These are phyloP conservation scores for Pseudocercospora fuligena DNA, from an alignment of 2,329 filamentous ascomycete species.

Conservation along the genomic window DNA sequence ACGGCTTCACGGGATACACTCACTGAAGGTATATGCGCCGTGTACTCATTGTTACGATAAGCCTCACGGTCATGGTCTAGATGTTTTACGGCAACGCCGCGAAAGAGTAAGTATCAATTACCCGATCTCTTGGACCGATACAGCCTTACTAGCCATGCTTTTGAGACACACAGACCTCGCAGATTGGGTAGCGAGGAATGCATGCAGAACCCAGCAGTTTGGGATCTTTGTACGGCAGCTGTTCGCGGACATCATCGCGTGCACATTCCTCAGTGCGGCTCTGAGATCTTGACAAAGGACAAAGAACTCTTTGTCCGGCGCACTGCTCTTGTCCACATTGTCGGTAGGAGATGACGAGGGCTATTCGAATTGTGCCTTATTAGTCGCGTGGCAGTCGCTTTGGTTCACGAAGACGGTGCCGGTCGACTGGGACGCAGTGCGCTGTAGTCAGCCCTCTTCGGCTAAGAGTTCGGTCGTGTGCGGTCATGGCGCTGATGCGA, in stretches of 20 bases:
- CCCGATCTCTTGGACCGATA: constrained; percentile 18
- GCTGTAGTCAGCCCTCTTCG: not conserved
- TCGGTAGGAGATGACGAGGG: constrained; percentile 7
- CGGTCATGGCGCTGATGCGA: not conserved
- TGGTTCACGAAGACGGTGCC: not conserved
- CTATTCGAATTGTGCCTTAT: not conserved
- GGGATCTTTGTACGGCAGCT: constrained; percentile 30
- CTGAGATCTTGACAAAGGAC: not conserved
- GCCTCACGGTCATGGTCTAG: constrained; percentile 17
- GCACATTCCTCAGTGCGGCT: constrained; percentile 20
- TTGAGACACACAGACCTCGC: constrained; percentile 18
- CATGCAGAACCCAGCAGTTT: constrained; percentile 25
- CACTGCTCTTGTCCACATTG: not conserved
- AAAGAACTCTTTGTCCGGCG: constrained; percentile 17
- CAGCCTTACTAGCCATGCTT: constrained; percentile 16
- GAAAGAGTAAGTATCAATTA: constrained; percentile 26
- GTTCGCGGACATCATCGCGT: constrained; percentile 29
- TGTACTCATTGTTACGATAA: constrained; percentile 27
- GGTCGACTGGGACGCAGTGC: not conserved
- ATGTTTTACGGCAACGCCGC: constrained; percentile 24
- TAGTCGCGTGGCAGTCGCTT: not conserved
- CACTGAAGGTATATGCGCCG: constrained; percentile 25
- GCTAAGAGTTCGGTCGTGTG: too few relatives aligned
- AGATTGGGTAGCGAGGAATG: constrained; percentile 36
- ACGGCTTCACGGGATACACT: constrained; percentile 12